Base-by-base conservation (phyloP, 2,329 filamentous ascomycete species). In the Dichotomopilus funicola region DNA sequence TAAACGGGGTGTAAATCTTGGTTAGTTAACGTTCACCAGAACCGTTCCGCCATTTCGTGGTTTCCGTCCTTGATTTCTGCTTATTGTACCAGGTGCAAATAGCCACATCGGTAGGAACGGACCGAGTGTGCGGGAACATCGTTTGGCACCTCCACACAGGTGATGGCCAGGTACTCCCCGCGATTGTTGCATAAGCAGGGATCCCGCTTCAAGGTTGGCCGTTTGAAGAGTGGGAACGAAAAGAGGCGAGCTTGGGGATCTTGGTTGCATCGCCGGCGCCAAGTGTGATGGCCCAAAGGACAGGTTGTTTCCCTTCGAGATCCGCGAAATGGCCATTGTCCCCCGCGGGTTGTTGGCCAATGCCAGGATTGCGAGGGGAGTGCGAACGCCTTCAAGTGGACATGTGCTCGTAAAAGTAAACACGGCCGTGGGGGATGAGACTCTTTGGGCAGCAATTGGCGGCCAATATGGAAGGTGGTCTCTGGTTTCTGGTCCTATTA, bases 21-120 rank as follows among this genome's bases (percentile, higher is more conserved):
- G 31, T 56, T 49, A 50, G 31, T 56, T 49, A 50, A 59, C 57
- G 62, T 52, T 61, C 61, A 62, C 63, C 56, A 53, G 57, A 49
- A 43, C 52, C 44, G 57, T 27, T 44, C 50, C 63, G 63, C 69
- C 64, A 68, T 61, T 69, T 66, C 66, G 68, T 62, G 62, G 53
- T 36, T 47, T 55, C 54, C 43, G 45, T 62, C 51, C 41, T 49
- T 62, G 60, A 59, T 59, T 40, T 54, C 58, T 5, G 65, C 65
- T 65, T 65, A 66, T 66, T 66, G 61, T 61, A 63, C 65, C 58
- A 63, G 64, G 65, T 62, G 62, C 53, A 67, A 66, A 69, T 67
- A 66, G 68, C 64, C 68, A 72, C 62, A 61, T 68, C 72, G 72
- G 72, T 68, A 70, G 65, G 67, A 62, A 65, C 72, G 72, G 72